These are phyloP conservation scores for Jacaranda copaia DNA, from an alignment of 257 asterid genomes.

Conservation along the genomic window DNA sequence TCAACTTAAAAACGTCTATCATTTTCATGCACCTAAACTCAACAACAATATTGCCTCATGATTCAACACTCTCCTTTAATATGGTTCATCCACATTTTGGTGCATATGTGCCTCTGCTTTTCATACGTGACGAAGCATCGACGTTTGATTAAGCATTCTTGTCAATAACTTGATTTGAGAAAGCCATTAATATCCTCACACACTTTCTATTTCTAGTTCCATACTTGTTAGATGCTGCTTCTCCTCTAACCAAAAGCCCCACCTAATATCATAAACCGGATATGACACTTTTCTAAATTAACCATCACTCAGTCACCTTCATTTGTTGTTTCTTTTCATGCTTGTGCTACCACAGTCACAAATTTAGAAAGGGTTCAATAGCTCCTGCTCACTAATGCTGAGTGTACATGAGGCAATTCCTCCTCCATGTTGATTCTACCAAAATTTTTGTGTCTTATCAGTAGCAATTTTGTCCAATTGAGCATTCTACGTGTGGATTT, in stretches of 20 bases:
- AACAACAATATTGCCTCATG: neutral
- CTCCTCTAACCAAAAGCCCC: neutral
- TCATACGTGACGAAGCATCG: neutral
- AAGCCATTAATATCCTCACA: neutral
- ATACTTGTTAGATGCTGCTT: neutral
- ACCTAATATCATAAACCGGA: neutral
- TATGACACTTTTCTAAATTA: neutral
- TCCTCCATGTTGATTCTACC: too few species aligned
- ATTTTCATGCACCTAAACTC: neutral
- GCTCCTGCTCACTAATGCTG: too few species aligned
- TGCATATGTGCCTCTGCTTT: neutral
- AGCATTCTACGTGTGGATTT: too few species aligned
- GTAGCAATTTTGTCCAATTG: too few species aligned
- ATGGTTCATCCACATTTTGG: neutral
- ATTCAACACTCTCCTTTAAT: neutral
- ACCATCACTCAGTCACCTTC: too few species aligned
- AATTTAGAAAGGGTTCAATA: too few species aligned
- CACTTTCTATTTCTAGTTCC: constrained; percentile 1
- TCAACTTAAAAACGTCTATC: neutral
- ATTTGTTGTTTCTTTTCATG: too few species aligned
- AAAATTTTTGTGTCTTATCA: too few species aligned
- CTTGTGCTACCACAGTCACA: too few species aligned
- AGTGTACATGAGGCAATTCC: too few species aligned
- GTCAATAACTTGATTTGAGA: neutral
- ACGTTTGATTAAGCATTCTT: constrained; percentile 3